These are phyloP conservation scores for Kurtzmaniella cleridarum DNA, from an alignment of 805 yeast species.

Conservation along the genomic window DNA sequence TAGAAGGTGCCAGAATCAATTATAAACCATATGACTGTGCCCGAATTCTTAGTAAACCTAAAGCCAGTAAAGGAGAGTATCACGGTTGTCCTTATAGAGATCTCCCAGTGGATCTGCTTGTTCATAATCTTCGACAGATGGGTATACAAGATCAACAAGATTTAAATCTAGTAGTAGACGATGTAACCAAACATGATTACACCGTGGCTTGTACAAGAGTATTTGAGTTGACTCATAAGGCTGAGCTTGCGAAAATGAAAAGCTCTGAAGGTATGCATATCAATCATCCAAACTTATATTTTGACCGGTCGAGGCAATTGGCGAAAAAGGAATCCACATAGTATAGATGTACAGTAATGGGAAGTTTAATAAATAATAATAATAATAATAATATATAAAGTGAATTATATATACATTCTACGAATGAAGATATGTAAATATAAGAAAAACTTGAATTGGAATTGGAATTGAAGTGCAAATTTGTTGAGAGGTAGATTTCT, in stretches of 20 bases:
- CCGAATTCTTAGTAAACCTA: conserved; percentile 65
- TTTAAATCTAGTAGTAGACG: conserved; percentile 58
- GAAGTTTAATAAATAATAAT: too few relatives aligned
- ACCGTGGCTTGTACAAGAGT: conserved; percentile 88
- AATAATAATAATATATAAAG: too few relatives aligned
- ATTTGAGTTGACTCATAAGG: conserved; percentile 65
- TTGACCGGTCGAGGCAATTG: conserved; percentile 64
- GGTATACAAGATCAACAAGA: conserved; percentile 58
- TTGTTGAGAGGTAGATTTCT: too few relatives aligned
- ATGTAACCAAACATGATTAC: conserved; percentile 63
- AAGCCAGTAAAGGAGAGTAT: conserved; percentile 60
- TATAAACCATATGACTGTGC: conserved; percentile 85
- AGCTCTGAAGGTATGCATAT: conserved; percentile 55
- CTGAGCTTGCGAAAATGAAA: conserved; percentile 29
- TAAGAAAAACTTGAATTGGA: too few relatives aligned
- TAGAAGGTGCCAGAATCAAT: conserved; percentile 84
- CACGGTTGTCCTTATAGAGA: conserved; percentile 96
- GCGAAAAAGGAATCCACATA: conserved; percentile 23
- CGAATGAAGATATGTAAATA: too few relatives aligned
- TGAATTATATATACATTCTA: too few relatives aligned
- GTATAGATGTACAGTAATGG: too few relatives aligned
- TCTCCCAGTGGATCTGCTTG: conserved; percentile 58
- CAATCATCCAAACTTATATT: conserved; percentile 84
- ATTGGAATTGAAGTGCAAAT: too few relatives aligned
- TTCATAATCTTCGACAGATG: conserved; percentile 51